Percentiles rank a stretch among this genome's conserved stretches.
Evolutionary conservation across 768 basidiomycete species (phyloP).

Genomic region (Atractiella rhizophila): DNA sequence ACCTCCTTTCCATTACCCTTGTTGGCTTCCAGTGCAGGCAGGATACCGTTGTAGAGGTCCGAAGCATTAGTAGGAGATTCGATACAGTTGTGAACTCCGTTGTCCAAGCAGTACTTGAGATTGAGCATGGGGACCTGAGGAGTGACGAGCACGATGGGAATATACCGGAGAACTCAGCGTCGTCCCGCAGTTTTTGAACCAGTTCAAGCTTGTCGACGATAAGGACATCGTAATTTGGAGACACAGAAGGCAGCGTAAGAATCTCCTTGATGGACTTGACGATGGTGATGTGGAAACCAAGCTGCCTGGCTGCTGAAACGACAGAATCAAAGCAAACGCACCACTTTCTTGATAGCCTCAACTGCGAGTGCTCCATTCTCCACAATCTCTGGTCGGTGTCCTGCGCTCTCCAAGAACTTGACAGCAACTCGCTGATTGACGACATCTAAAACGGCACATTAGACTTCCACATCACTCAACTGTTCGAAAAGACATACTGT

Average conservation of each 20-base stretch:
- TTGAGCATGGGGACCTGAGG: constrained; percentile 16
- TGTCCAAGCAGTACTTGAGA: constrained; percentile 21
- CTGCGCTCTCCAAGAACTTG: constrained; percentile 86
- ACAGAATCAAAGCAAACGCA: no score
- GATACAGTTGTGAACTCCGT: constrained; percentile 82
- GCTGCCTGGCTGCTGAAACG: no score
- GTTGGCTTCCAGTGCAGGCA: constrained; percentile 82
- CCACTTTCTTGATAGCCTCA: constrained; percentile 52
- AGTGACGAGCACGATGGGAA: constrained; percentile 55
- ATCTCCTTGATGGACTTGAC: no score
- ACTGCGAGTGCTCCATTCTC: constrained; percentile 89
- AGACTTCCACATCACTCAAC: neutral
- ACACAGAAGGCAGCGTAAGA: constrained; percentile 32
- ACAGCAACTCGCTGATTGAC: constrained; percentile 84
- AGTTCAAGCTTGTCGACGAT: constrained; percentile 74
- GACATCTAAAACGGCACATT: constrained; percentile 4
- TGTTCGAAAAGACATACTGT: constrained; percentile 26
- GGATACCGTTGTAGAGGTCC: constrained; percentile 71
- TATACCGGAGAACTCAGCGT: no score
- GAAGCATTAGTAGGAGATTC: constrained; percentile 69
- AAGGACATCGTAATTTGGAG: no score
- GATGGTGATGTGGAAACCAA: no score
- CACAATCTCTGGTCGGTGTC: constrained; percentile 83
- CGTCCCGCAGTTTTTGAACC: constrained; percentile 75
- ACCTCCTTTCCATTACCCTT: constrained; percentile 67